Percentiles rank a stretch among this genome's conserved stretches.
Evolutionary conservation across 2,329 filamentous ascomycete species (phyloP).

Genomic region (Hypoxylon sp.): DNA sequence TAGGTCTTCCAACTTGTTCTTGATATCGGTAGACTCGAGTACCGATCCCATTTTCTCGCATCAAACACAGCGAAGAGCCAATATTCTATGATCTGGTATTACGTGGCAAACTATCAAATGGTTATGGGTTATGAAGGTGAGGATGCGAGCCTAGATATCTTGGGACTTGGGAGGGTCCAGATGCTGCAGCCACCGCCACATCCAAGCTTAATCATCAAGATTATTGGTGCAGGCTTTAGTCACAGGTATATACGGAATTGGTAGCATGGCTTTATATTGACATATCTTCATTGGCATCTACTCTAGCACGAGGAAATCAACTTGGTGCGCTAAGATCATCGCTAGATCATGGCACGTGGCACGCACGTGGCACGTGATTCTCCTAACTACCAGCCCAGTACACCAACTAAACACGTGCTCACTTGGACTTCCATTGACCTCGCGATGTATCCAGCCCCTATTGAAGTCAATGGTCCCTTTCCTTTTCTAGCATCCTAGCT

Average conservation of each 20-base stretch:
- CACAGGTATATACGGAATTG: not conserved
- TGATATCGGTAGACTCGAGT: slow-evolving; percentile 57
- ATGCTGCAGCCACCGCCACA: not conserved
- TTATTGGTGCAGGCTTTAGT: not conserved
- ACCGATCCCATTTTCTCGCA: slow-evolving; percentile 50
- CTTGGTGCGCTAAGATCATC: too few species aligned
- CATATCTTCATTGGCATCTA: not conserved
- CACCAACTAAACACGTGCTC: not conserved
- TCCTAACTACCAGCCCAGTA: not conserved
- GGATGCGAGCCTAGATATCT: not conserved
- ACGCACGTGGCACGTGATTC: not conserved
- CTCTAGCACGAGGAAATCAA: not conserved
- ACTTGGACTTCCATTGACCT: not conserved
- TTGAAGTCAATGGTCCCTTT: not conserved
- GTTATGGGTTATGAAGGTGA: not conserved
- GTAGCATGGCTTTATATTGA: not conserved
- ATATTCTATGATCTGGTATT: too few species aligned
- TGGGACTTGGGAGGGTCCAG: not conserved
- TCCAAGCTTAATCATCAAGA: not conserved
- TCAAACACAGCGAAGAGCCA: not conserved
- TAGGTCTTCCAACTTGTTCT: slow-evolving; percentile 66
- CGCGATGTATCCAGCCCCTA: not conserved
- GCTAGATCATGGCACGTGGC: too few species aligned
- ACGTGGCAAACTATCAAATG: not conserved
- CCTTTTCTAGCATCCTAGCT: not conserved